Percentiles rank a stretch among this genome's conserved stretches.
phyloP scores from a whole-genome alignment of 2,329 filamentous ascomycete genomes.

The Curvularia sp. region DNA sequence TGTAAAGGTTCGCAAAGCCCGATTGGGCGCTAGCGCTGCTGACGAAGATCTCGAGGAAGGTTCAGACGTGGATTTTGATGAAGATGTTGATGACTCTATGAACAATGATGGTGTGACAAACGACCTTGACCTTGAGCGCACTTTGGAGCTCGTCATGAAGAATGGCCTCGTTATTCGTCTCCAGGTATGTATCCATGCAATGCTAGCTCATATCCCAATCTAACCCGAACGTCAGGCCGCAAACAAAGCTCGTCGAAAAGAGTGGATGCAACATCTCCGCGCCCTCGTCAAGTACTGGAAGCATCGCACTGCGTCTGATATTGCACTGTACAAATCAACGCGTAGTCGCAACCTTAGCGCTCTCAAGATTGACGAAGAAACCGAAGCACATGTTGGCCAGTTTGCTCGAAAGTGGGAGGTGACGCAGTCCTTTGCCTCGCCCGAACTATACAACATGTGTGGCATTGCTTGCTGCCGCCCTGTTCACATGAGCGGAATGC shows the following conservation, averaged over 20 bases:
- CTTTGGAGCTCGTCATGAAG: slow-evolving; percentile 67
- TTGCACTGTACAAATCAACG: slow-evolving; percentile 63
- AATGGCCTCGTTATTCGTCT: slow-evolving; percentile 69
- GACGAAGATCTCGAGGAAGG: slow-evolving; percentile 62
- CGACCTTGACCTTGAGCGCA: slow-evolving; percentile 63
- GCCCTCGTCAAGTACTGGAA: slow-evolving; percentile 69
- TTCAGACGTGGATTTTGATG: slow-evolving; percentile 64
- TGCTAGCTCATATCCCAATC: slow-evolving; percentile 15
- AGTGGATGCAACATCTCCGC: slow-evolving; percentile 68
- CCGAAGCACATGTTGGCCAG: slow-evolving; percentile 70
- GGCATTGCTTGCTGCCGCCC: slow-evolving; percentile 68
- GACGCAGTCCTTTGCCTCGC: slow-evolving; percentile 67
- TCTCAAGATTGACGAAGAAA: slow-evolving; percentile 70
- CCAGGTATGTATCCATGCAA: slow-evolving; percentile 52
- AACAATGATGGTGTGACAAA: slow-evolving; percentile 62
- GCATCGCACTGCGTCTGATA: slow-evolving; percentile 62
- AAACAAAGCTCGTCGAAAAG: slow-evolving; percentile 63
- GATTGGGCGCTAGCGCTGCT: slow-evolving; percentile 59
- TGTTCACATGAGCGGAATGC: slow-evolving; percentile 66
- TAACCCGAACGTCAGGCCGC: slow-evolving; percentile 52
- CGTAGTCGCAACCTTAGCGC: slow-evolving; percentile 65
- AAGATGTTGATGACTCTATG: slow-evolving; percentile 55
- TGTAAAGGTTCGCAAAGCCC: slow-evolving; percentile 63
- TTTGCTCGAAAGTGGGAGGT: slow-evolving; percentile 74
- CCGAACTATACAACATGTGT: slow-evolving; percentile 72